Conservation (phyloP, 2,329 filamentous ascomycete species). For the Pseudodiploospora longispora region DNA sequence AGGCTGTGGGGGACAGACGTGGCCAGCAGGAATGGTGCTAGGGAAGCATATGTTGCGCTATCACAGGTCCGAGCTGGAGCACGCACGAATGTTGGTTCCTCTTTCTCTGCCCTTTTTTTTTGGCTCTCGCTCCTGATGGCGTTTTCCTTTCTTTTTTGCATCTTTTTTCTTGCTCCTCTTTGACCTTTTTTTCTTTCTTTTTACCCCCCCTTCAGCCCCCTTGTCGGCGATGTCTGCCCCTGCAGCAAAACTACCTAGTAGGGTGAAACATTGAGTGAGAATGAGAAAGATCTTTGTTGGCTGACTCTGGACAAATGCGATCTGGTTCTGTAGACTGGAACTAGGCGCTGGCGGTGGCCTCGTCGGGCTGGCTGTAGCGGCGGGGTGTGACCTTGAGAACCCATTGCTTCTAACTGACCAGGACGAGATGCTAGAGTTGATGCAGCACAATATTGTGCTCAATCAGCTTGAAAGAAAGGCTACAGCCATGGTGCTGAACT, state of each 20-base stretch:
- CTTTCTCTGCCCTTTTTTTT: constrained; percentile 8
- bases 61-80: constrained; percentile 52
- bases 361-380: constrained; percentile 59
- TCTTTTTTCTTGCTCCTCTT: neutral
- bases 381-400: constrained; percentile 43
- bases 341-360: constrained; percentile 87
- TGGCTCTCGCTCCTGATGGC: constrained; percentile 2
- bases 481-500: constrained; percentile 67
- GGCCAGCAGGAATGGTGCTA: constrained; percentile 88
- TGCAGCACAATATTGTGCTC: constrained; percentile 78
- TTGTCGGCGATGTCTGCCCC: no score
- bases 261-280: neutral
- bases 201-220: no score
- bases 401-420: constrained; percentile 81
- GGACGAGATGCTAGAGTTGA: constrained; percentile 72
- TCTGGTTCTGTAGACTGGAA: constrained; percentile 56
- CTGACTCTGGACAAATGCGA: constrained; percentile 15
- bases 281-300: neutral
- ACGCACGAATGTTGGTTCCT: constrained; percentile 62
- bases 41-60: constrained; percentile 77
- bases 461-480: constrained; percentile 62
- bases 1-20: constrained; percentile 88
- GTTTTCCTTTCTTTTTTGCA: constrained; percentile 1
- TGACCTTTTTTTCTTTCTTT: neutral
- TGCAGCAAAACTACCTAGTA: neutral